A percentile compares a stretch with the other conserved stretches of the same genome.
Conservation (phyloP, 1,284 basidiomycete genomes). For the Ganoderma leucocontextum region DNA sequence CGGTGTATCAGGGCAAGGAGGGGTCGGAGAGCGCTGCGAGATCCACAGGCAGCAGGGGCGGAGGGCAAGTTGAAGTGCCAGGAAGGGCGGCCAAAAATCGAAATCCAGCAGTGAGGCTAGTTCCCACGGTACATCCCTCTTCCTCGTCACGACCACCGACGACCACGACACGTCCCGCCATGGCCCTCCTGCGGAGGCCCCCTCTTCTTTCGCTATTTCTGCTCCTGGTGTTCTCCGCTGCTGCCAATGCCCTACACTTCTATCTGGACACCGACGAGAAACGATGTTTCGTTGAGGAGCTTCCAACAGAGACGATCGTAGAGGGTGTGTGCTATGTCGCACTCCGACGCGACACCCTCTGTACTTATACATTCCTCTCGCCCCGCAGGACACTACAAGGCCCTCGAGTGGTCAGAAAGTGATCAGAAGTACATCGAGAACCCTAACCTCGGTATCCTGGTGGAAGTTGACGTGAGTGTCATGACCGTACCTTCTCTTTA, state of each 20-base stretch:
- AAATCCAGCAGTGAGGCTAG: conserved; percentile 6
- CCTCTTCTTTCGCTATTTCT: conserved; percentile 47
- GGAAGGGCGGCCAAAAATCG: conserved; percentile 28
- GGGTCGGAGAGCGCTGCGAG: conserved; percentile 5
- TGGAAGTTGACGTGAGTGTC: conserved; percentile 84
- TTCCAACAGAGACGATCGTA: conserved; percentile 96
- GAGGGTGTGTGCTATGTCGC: conserved; percentile 69
- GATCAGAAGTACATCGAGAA: conserved; percentile 78
- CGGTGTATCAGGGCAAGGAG: not conserved
- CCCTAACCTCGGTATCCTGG: conserved; percentile 85
- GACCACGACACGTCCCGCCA: conserved; percentile 37
- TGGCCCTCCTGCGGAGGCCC: conserved; percentile 39
- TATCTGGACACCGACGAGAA: conserved; percentile 93
- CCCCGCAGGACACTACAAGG: conserved; percentile 85
- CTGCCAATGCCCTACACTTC: conserved; percentile 82
- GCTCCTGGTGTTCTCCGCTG: conserved; percentile 50
- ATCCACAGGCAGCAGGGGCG: not conserved
- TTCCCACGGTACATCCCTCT: conserved; percentile 37
- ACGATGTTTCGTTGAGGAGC: conserved; percentile 96
- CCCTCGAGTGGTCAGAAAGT: conserved; percentile 89
- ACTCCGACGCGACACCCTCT: conserved; percentile 1
- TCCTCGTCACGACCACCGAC: conserved; percentile 36
- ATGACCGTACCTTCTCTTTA: not conserved
- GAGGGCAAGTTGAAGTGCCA: too few relatives aligned
- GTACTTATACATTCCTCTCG: not conserved